Percentiles rank a stretch among this genome's conserved stretches.
phyloP scores from a whole-genome alignment of 331 rosid species.

The Phaseolus coccineus region DNA sequence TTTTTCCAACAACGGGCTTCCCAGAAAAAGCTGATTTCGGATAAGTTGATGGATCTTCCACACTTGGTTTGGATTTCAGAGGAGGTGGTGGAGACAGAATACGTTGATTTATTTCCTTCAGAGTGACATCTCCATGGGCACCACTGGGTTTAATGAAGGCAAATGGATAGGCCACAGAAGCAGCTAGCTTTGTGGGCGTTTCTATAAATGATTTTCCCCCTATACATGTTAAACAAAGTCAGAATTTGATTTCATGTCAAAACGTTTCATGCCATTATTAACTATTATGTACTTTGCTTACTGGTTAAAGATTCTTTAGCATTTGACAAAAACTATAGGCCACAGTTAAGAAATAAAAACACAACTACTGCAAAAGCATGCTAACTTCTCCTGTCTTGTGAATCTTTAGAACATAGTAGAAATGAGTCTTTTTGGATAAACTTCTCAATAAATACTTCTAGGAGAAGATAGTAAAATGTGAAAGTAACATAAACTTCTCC shows the following conservation, averaged over 20 bases:
- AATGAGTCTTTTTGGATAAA: background rate
- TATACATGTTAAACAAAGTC: conserved; percentile 28
- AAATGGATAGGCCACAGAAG: conserved; percentile 95
- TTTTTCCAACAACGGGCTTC: conserved; percentile 95
- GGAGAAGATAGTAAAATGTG: too few relatives aligned
- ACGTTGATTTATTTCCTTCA: conserved; percentile 95
- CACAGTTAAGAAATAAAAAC: background rate
- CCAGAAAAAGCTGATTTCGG: conserved; percentile 98
- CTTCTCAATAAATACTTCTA: too few relatives aligned
- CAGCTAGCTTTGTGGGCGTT: conserved; percentile 76
- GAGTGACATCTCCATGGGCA: conserved; percentile 86
- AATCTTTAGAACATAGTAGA: background rate
- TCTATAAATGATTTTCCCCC: conserved; percentile 70
- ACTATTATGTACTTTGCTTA: background rate
- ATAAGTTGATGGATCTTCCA: conserved; percentile 65
- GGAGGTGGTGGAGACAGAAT: conserved; percentile 85
- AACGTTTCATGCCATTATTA: background rate
- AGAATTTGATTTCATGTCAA: conserved; percentile 18
- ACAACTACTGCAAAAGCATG: background rate
- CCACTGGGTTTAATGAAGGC: conserved; percentile 90
- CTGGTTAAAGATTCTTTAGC: conserved; percentile 15
- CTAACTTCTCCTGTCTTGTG: conserved; percentile 23
- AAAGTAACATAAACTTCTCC: too few relatives aligned
- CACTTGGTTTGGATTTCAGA: conserved; percentile 57
- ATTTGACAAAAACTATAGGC: background rate